Percentiles rank a stretch among this genome's conserved stretches.
Conservation (phyloP, 2,329 filamentous ascomycete genomes). For the Leptographium flavum region DNA sequence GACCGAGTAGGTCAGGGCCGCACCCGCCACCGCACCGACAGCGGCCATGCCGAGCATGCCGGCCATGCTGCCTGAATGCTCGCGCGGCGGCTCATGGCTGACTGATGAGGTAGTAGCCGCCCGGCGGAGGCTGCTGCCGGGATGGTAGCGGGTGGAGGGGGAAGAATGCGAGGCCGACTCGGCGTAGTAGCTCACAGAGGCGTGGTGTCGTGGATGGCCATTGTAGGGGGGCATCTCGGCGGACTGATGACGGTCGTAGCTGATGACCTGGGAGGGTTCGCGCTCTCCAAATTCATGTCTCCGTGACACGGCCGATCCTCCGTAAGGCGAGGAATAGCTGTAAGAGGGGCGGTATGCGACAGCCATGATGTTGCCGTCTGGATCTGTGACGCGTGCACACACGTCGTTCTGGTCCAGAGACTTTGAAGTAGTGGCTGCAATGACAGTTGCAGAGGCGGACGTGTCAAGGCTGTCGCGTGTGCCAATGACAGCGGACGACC, state of each 20-base stretch:
- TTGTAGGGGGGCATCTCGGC: neutral
- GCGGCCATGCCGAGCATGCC: conserved; percentile 49
- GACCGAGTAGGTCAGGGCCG: conserved; percentile 61
- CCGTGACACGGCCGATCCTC: conserved; percentile 19
- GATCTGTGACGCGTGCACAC: conserved; percentile 52
- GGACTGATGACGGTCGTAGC: neutral
- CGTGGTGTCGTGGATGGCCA: conserved; percentile 4
- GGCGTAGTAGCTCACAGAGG: neutral
- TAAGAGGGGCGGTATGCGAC: conserved; percentile 44
- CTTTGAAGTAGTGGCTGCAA: neutral
- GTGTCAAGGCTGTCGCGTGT: neutral
- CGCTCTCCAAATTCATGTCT: conserved; percentile 10
- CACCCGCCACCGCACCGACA: conserved; percentile 58
- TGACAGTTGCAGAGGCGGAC: neutral
- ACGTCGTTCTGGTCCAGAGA: conserved; percentile 14
- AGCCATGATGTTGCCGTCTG: conserved; percentile 75
- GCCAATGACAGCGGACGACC: conserved; percentile 25
- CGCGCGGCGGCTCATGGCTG: conserved; percentile 12
- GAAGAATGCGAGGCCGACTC: neutral
- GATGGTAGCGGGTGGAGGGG: conserved; percentile 3
- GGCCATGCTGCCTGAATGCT: conserved; percentile 30
- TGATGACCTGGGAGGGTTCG: conserved; percentile 25
- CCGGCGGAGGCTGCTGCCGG: conserved; percentile 5
- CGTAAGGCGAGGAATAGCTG: conserved; percentile 21
- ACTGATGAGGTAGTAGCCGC: neutral